phyloP scores from a whole-genome alignment of 2,329 filamentous ascomycete species.

The Didymella pomorum region DNA sequence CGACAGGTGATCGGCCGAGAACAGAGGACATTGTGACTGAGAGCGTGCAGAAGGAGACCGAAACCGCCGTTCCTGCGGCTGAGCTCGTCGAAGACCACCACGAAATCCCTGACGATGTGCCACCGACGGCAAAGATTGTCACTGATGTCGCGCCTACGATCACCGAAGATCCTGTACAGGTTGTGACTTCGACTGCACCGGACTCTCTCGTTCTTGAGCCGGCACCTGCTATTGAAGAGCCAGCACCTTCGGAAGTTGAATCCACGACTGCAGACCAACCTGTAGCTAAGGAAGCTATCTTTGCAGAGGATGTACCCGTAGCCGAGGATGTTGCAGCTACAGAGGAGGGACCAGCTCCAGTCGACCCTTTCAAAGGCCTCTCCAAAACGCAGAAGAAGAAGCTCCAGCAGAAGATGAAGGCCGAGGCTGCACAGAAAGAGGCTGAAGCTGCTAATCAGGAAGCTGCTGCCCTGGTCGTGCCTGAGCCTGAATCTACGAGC shows the following conservation, averaged over 20 bases:
- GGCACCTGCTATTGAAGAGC: not conserved
- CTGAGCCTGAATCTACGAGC: not conserved
- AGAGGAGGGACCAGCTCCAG: constrained; percentile 1
- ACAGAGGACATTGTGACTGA: not conserved
- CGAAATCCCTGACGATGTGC: not conserved
- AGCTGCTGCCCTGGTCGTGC: not conserved
- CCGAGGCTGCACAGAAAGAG: constrained; percentile 18
- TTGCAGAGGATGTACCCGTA: constrained; percentile 18
- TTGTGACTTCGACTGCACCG: not conserved
- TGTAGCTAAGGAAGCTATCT: not conserved
- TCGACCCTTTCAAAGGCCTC: constrained; percentile 9
- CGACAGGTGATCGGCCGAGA: not conserved
- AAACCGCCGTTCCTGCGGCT: not conserved
- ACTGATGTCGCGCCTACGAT: not conserved
- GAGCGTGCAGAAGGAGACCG: too few relatives aligned
- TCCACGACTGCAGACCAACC: not conserved
- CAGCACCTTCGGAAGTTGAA: not conserved
- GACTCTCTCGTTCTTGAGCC: not conserved
- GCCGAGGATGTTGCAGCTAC: not conserved
- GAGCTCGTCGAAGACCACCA: not conserved
- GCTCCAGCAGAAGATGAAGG: constrained; percentile 28
- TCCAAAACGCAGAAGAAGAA: constrained; percentile 31
- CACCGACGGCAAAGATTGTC: not conserved
- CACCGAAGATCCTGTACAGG: not conserved
- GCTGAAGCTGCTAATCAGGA: constrained; percentile 1